phyloP scores from a whole-genome alignment of 345 rosid genomes.

The Viola odorata region DNA sequence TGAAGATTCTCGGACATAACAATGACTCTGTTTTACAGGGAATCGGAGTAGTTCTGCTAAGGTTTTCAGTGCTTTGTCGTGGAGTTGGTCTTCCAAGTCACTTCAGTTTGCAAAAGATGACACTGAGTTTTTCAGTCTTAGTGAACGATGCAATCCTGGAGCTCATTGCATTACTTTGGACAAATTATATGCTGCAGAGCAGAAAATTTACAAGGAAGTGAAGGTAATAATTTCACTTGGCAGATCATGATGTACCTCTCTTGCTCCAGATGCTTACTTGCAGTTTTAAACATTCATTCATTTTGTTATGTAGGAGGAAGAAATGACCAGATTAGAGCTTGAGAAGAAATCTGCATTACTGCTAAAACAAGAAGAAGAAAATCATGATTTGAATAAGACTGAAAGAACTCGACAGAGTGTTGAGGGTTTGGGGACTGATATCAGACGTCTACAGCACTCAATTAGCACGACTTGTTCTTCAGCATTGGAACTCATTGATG shows the following conservation, averaged over 20 bases:
- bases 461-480: conserved; percentile 48
- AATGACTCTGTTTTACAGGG: conserved; percentile 39
- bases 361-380: conserved; percentile 62
- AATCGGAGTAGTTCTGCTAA: conserved; percentile 73
- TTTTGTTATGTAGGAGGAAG: conserved; percentile 58
- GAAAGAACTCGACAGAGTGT: conserved; percentile 57
- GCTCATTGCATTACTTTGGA: conserved; percentile 78
- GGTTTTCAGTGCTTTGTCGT: conserved; percentile 82
- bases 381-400: conserved; percentile 43
- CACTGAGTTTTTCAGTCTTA: conserved; percentile 25
- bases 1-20: conserved; percentile 8
- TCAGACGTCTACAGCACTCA: conserved; percentile 48
- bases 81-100: conserved; percentile 89
- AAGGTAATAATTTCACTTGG: conserved; percentile 43
- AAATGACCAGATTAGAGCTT: conserved; percentile 56
- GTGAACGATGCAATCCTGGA: conserved; percentile 76
- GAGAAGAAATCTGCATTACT: conserved; percentile 59
- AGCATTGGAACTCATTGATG: conserved; percentile 49
- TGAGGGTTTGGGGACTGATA: conserved; percentile 50
- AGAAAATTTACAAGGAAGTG: conserved; percentile 70
- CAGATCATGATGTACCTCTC: too few species aligned
- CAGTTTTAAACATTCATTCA: not conserved
- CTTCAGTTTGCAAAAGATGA: conserved; percentile 49
- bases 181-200: conserved; percentile 69
- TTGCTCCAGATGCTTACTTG: not conserved